Evolutionary conservation across 1,284 basidiomycete species (phyloP).

Genomic region (Ustilago crameri): DNA sequence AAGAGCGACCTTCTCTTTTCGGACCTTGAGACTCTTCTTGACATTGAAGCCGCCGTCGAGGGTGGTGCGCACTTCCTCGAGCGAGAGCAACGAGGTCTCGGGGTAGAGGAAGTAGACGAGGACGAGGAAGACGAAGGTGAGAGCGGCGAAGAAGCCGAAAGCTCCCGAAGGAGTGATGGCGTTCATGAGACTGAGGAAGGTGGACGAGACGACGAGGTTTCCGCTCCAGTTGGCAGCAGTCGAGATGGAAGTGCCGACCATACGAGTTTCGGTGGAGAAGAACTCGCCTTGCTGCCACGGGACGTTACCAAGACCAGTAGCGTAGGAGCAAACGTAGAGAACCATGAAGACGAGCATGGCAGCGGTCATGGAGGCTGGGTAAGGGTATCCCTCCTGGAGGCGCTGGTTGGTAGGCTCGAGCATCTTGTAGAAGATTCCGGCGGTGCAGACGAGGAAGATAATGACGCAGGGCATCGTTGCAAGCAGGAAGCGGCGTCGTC

Average conservation of each 20-base stretch:
- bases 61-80: slow-evolving; percentile 77
- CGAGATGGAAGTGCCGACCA: slow-evolving; percentile 77
- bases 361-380: slow-evolving; percentile 76
- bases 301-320: slow-evolving; percentile 75
- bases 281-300: slow-evolving; percentile 89
- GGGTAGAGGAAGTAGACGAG: slow-evolving; percentile 74
- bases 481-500: slow-evolving; percentile 80
- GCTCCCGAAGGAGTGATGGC: slow-evolving; percentile 76
- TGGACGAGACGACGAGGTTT: slow-evolving; percentile 82
- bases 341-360: slow-evolving; percentile 83
- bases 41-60: slow-evolving; percentile 71
- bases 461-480: slow-evolving; percentile 82
- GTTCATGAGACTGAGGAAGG: slow-evolving; percentile 81
- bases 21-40: slow-evolving; percentile 66
- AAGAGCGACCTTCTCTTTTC: slow-evolving; percentile 59
- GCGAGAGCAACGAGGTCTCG: slow-evolving; percentile 73
- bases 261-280: slow-evolving; percentile 76
- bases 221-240: slow-evolving; percentile 83
- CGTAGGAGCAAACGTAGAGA: slow-evolving; percentile 83
- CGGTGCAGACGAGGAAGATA: slow-evolving; percentile 77
- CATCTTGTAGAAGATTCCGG: slow-evolving; percentile 79
- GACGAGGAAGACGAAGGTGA: slow-evolving; percentile 78
- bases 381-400: slow-evolving; percentile 75
- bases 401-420: slow-evolving; percentile 77
- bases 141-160: slow-evolving; percentile 78